These are phyloP conservation scores for Glonium stellatum DNA, from an alignment of 495 filamentous ascomycete genomes.

Conservation along the genomic window DNA sequence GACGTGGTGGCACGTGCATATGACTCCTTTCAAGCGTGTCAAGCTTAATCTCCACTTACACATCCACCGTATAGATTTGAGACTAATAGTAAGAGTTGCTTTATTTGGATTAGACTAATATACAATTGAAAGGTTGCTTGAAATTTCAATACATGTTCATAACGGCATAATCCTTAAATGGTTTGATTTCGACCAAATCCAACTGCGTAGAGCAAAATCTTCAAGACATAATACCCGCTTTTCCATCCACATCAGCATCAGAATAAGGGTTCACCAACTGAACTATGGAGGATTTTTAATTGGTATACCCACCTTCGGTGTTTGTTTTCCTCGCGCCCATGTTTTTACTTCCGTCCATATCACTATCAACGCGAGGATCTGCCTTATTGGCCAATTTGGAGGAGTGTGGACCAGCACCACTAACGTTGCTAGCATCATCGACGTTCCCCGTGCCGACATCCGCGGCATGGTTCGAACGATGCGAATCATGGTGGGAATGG, in stretches of 20 bases:
- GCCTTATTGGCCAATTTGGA: constrained; percentile 23
- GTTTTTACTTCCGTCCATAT: constrained; percentile 3
- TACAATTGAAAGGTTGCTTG: too few species aligned
- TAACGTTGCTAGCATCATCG: neutral
- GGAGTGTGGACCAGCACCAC: constrained; percentile 9
- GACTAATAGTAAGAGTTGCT: too few species aligned
- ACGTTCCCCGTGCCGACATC: constrained; percentile 1
- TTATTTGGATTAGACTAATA: too few species aligned
- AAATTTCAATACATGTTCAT: too few species aligned
- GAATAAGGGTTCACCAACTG: constrained; percentile 44
- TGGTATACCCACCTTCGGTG: constrained; percentile 10
- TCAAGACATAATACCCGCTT: constrained; percentile 42
- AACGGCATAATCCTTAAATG: too few species aligned
- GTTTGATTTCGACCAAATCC: too few species aligned
- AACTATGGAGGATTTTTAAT: constrained; percentile 38
- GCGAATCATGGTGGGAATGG: neutral
- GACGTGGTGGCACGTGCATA: neutral
- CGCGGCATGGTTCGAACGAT: neutral
- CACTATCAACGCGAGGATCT: constrained; percentile 2
- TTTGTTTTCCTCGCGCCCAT: constrained; percentile 13
- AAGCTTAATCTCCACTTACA: too few species aligned
- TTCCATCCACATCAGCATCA: constrained; percentile 42
- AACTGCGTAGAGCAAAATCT: neutral
- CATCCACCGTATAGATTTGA: too few species aligned
- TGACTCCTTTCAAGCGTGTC: neutral